Evolutionary conservation across 345 rosid genomes (phyloP), one percentile per base, ranked within the genome.

Genomic region (Turritis glabra): DNA sequence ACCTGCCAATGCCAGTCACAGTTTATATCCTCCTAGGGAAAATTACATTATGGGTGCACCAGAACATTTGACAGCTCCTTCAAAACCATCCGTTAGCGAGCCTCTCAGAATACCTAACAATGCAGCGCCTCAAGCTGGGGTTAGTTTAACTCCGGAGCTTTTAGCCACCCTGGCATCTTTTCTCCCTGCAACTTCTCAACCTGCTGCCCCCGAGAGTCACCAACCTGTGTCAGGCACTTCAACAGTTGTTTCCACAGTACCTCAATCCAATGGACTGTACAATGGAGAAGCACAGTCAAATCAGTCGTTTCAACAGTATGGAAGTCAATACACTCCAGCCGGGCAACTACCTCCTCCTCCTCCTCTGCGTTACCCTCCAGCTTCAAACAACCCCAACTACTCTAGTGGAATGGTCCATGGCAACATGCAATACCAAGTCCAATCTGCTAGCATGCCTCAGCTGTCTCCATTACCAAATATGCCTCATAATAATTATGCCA

Each of bases 121-220:
- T 69, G 64, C 32, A 35, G 14, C 27, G 29, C 3, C 56, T 51
- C 68, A 68, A 69, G 69, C 86, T 67, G 91, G 96, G 30, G 82
- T 88, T 43, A 80, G 84, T 55, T 86, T 92, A 71, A 90, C 98
- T 7, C 97, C 99, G 0, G 97, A 96, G 78, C 91, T 92, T 48
- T 84, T 96, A 73, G 96, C 99, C 23, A 80, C 86, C 65, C 81
- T 96, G 73, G 80, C 92, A 61, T 77, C 91, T 52, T 67, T 92
- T 26, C 71, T 92, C 67, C 99, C 97, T 41, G 76, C 86, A 61
- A 75, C 81, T 70, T 60, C 86, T 54, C 90, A 88, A 38, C 48
- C 88, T 53, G 30, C 88, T 67, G 67, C 72, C n/a, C 35, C 79
- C 11, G 90, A 86, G 77, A 71, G 78, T 82, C 79, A 79, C 51